A percentile compares a stretch with the other conserved stretches of the same genome.
phyloP scores from a whole-genome alignment of 2,329 filamentous ascomycete species.

The Alternaria alternata region DNA sequence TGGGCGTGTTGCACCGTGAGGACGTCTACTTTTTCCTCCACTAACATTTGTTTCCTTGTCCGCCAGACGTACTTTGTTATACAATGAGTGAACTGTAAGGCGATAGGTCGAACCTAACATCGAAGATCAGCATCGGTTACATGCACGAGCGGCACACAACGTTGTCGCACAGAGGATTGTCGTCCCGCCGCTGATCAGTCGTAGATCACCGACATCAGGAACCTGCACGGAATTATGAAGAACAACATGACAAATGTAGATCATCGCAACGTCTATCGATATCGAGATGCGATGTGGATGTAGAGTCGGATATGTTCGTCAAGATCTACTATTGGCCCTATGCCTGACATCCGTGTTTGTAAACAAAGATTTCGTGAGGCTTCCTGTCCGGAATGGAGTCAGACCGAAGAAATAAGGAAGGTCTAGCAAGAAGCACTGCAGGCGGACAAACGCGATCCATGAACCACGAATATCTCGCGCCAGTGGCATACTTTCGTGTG shows the following conservation, averaged over 20 bases:
- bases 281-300: neutral
- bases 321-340: neutral
- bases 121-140: neutral
- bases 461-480: neutral
- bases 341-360: neutral
- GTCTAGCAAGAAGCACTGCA: neutral
- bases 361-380: neutral
- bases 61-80: neutral
- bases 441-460: neutral
- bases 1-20: neutral
- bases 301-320: neutral
- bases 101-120: neutral
- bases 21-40: neutral
- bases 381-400: neutral
- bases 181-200: conserved; percentile 1
- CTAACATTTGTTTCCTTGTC: neutral
- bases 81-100: neutral
- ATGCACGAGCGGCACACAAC: neutral
- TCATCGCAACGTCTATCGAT: neutral
- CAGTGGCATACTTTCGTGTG: neutral
- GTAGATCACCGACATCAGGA: neutral
- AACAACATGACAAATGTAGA: neutral
- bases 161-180: neutral
- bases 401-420: neutral
- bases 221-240: neutral